These are phyloP conservation scores for Datisca glomerata DNA, from an alignment of 306 rosid genomes.

Conservation along the genomic window DNA sequence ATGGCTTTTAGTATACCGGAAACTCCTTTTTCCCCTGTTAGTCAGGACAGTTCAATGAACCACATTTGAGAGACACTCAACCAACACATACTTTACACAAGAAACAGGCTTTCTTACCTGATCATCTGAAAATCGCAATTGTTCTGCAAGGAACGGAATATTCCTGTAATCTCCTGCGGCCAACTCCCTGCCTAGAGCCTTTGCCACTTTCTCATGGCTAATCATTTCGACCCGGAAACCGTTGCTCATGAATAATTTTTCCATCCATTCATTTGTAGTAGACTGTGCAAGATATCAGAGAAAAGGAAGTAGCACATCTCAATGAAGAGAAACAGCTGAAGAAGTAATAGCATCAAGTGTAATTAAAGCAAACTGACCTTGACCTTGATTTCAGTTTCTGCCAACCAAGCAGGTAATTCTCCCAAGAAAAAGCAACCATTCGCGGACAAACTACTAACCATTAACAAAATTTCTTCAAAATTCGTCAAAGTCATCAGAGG, in stretches of 20 bases:
- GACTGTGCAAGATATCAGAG: constrained; percentile 24
- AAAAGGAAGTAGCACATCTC: constrained; percentile 3
- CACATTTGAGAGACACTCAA: too few species aligned
- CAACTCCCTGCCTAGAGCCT: constrained; percentile 32
- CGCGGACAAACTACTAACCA: constrained; percentile 44
- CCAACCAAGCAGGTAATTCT: constrained; percentile 52
- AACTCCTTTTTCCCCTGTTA: too few species aligned
- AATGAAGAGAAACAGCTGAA: constrained; percentile 2
- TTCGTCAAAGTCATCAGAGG: constrained; percentile 45
- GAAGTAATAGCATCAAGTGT: not conserved
- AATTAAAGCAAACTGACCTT: constrained; percentile 32
- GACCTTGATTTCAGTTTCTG: constrained; percentile 30
- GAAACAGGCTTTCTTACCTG: constrained; percentile 28
- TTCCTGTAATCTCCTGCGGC: constrained; percentile 22
- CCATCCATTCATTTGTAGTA: constrained; percentile 38
- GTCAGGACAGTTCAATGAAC: too few species aligned
- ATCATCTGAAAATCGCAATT: constrained; percentile 54
- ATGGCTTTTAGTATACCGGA: too few species aligned
- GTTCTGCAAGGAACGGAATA: constrained; percentile 55
- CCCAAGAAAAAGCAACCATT: constrained; percentile 54
- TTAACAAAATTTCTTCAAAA: constrained; percentile 41
- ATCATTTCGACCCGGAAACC: constrained; percentile 61
- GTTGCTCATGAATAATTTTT: constrained; percentile 52
- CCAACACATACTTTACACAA: not conserved
- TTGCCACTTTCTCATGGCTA: constrained; percentile 33